Evolutionary conservation across 2,329 filamentous ascomycete genomes (phyloP), one percentile per base, ranked within the genome.

Genomic region (Cytospora schulzeri): DNA sequence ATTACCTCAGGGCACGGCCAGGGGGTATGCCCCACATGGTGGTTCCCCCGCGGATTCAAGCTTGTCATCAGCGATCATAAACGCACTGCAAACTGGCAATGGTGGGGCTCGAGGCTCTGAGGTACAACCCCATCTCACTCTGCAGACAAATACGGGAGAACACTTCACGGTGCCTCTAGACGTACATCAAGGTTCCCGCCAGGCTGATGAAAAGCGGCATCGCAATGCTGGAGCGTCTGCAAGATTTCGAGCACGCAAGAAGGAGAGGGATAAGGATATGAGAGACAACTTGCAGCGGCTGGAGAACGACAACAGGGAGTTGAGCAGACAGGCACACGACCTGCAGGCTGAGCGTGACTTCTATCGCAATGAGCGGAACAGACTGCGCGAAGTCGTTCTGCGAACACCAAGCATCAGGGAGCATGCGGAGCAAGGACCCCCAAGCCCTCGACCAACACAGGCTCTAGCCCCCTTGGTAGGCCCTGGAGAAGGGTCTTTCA

Each of bases 161-260:
- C 73, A 76, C 33, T 83, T 86, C 51, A 76, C 81, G 12, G 86
- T 93, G 57, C 88, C 89, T 17, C 87, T 94, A 12, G 92, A 96
- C 73, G 87, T 91, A 52, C 90, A 92, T 69, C 90, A 92, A 70
- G 92, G 90, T 15, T 96, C 92, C 15, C 89, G 88, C 69, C 87
- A 91, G 70, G 91, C 91, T 48, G 91, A 95, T 71, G 91, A 96
- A 75, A 96, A 95, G 77, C 84, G 92, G 63, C 89, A 90, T 74
- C 86, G 92, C 59, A 96, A 96, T 72, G 92, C 92, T 50, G 91
- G 91, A 56, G 92, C 92, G 7, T 96, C 92, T 63, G 91, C 91
- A 56, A 85, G 92, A 65, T 95, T 96, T 69, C 85, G 92, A 62
- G 87, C 88, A 72, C 85, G 93, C 66, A 88, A 92, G 72, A 96